Evolutionary conservation across 345 rosid species (phyloP).

Genomic region (Eucalyptus rudis): DNA sequence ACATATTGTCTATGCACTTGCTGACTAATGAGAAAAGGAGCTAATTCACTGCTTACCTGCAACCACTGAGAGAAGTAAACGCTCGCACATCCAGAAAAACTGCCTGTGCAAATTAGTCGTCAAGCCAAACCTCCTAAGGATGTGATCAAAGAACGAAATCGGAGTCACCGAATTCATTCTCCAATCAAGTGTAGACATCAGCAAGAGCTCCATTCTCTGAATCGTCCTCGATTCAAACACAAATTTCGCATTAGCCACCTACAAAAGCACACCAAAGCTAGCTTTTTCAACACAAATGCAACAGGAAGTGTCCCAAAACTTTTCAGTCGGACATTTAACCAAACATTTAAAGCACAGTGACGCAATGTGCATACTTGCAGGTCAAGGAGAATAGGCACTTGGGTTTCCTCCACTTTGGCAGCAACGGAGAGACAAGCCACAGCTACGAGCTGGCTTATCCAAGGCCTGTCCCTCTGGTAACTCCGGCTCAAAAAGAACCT

Average conservation of each 20-base stretch:
- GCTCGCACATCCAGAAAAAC: conserved; percentile 53
- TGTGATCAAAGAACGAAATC: conserved; percentile 65
- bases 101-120: conserved; percentile 41
- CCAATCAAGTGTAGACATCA: conserved; percentile 76
- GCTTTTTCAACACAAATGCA: not conserved
- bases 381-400: conserved; percentile 65
- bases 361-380: conserved; percentile 44
- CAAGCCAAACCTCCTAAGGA: conserved; percentile 55
- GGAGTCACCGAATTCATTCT: conserved; percentile 91
- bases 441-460: conserved; percentile 88
- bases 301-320: not conserved
- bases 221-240: conserved; percentile 78
- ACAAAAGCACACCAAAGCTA: not conserved
- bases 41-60: conserved; percentile 38
- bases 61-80: conserved; percentile 52
- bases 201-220: conserved; percentile 86
- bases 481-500: conserved; percentile 46
- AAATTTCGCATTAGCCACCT: conserved; percentile 69
- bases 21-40: not conserved
- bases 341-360: not conserved
- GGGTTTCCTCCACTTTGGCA: conserved; percentile 88
- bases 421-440: conserved; percentile 88
- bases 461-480: conserved; percentile 64
- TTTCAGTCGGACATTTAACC: conserved; percentile 1
- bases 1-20: not conserved